Conservation (phyloP, 1,284 basidiomycete species). For the Pyrrhoderma noxium region DNA sequence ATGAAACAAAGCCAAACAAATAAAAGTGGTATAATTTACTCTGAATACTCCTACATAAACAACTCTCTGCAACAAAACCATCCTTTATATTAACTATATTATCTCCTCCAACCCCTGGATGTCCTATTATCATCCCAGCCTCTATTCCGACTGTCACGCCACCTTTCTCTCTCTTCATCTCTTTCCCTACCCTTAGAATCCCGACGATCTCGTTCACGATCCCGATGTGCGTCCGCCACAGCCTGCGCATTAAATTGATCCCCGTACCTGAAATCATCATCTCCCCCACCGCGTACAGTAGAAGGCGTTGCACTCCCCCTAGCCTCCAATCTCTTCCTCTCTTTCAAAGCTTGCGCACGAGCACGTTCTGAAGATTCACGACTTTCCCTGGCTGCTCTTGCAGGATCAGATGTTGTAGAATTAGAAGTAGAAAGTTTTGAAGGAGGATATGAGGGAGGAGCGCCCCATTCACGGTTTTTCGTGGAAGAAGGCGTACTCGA, state of each 20-base stretch:
- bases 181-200: slow-evolving; percentile 1
- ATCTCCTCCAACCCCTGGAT: background rate
- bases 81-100: background rate
- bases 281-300: slow-evolving; percentile 48
- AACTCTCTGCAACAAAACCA: too few species aligned
- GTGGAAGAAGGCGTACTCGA: slow-evolving; percentile 14
- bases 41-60: too few species aligned
- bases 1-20: too few species aligned
- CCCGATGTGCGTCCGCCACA: slow-evolving; percentile 61
- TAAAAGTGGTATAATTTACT: too few species aligned
- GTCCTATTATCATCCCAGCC: background rate
- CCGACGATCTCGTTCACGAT: background rate
- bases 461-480: slow-evolving; percentile 20
- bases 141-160: background rate
- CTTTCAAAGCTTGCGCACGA: slow-evolving; percentile 62
- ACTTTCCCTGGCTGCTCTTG: slow-evolving; percentile 47
- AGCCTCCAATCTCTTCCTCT: slow-evolving; percentile 52
- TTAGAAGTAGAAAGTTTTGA: slow-evolving; percentile 21
- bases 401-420: slow-evolving; percentile 26
- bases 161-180: background rate
- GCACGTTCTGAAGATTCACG: slow-evolving; percentile 68
- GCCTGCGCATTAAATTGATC: slow-evolving; percentile 66
- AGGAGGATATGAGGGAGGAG: slow-evolving; percentile 22
- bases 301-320: slow-evolving; percentile 61
- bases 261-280: slow-evolving; percentile 40